Conservation (phyloP, 192 early-diverging fungal species). For the Lunasporangiospora selenospora region DNA sequence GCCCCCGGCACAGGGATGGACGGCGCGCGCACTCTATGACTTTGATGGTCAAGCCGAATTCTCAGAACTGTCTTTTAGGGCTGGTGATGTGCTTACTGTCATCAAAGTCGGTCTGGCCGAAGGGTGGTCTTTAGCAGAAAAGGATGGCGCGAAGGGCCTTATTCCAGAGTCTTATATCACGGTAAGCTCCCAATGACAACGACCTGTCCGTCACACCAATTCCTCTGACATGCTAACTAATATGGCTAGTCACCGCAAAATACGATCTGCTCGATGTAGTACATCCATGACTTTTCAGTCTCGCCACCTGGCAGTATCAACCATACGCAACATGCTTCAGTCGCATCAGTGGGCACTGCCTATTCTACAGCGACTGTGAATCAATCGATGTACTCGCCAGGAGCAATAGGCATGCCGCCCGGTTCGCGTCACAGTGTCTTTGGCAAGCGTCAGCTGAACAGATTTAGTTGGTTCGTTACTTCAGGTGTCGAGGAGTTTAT, state of each 20-base stretch:
- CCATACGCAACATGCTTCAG: slow-evolving; percentile 17
- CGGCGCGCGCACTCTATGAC: slow-evolving; percentile 50
- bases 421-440: slow-evolving; percentile 39
- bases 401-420: background rate
- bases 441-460: slow-evolving; percentile 46
- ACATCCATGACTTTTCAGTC: slow-evolving; percentile 49
- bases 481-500: slow-evolving; percentile 55
- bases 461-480: slow-evolving; percentile 54
- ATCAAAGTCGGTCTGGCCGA: slow-evolving; percentile 48
- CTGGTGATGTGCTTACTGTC: slow-evolving; percentile 48
- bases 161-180: slow-evolving; percentile 52
- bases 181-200: slow-evolving; percentile 8
- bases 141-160: slow-evolving; percentile 50
- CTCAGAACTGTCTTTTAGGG: slow-evolving; percentile 46
- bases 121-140: slow-evolving; percentile 53
- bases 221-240: too few relatives aligned
- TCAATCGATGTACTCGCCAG: background rate
- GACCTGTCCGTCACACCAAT: background rate
- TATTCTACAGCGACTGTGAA: slow-evolving; percentile 17
- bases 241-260: too few relatives aligned
- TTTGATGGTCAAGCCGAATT: slow-evolving; percentile 49
- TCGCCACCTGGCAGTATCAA: slow-evolving; percentile 18
- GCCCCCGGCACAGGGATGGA: slow-evolving; percentile 43
- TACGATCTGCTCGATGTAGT: too few relatives aligned
- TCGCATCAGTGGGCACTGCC: slow-evolving; percentile 16